Evolutionary conservation across 2,329 filamentous ascomycete species (phyloP).

Genomic region (Alternaria dauci): DNA sequence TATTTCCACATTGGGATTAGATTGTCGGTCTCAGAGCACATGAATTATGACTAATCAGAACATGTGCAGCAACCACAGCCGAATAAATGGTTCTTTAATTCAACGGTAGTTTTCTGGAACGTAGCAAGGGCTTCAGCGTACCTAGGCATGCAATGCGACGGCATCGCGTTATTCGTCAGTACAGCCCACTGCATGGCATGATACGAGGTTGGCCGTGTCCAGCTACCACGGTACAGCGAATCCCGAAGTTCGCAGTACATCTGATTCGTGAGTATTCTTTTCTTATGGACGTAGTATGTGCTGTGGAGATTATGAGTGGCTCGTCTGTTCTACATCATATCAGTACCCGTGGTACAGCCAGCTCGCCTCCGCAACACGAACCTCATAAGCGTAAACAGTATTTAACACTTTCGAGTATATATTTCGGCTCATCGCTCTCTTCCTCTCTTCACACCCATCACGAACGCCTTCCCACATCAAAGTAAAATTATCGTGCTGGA

Average conservation of each 20-base stretch:
- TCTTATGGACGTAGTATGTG: neutral
- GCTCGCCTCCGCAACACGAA: neutral
- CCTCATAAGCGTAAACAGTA: neutral
- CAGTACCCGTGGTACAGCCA: neutral
- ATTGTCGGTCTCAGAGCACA: neutral
- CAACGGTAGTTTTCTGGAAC: neutral
- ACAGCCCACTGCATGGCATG: neutral
- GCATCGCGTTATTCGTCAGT: neutral
- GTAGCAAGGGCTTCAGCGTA: neutral
- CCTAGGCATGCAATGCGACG: neutral
- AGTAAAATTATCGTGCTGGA: neutral
- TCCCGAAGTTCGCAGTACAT: neutral
- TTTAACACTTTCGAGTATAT: neutral
- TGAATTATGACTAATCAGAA: neutral
- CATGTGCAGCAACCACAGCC: no score
- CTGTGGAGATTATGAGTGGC: neutral
- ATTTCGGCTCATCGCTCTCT: neutral
- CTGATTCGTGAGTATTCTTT: neutral
- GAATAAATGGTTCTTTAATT: neutral
- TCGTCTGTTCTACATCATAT: neutral
- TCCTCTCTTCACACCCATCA: neutral
- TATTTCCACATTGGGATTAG: slow-evolving; percentile 12
- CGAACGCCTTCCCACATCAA: neutral
- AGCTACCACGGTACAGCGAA: neutral
- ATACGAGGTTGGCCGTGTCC: neutral